Base-by-base conservation (phyloP, 2,329 filamentous ascomycete genomes). In the Cytospora mali region DNA sequence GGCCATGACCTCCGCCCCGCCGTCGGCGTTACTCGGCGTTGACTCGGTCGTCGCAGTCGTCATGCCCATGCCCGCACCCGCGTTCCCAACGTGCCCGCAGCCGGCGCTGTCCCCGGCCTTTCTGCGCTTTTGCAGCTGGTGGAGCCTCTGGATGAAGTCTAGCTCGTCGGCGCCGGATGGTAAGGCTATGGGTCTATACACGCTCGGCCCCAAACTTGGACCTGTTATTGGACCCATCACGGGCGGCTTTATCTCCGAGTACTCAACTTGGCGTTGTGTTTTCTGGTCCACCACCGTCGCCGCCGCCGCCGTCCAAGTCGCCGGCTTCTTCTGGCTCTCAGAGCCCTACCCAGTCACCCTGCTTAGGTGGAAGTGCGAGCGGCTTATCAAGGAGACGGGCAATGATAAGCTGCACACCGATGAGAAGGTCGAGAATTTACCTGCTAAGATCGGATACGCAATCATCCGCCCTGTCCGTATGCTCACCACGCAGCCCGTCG, bases 211-310 rank as follows among this genome's bases (percentile, higher is more conserved):
- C 0, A 76, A 90, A 0, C 80, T 90, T 0, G 88, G 87, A 0
- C 87, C 88, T 1, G 85, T 87, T 1, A 75, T 89, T 4, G 88
- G 88, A 0, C 88, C 88, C 1, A 84, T 90, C 55, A 84, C 83
- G 0, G 88, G 87, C 29, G 87, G 85, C 0, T 90, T 87, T 73
- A 86, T 90, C 50, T 79, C 86, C 1, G 74, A 89, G 69, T 78
- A 83, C 71, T 85, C 82, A 9, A 86, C 82, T 0, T 92, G 89
- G 90, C 82, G 88, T 42, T 92, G 89, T 89, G 83, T 85, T 6
- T 92, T 92, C 75, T 90, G 84, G 74, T 79, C 85, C 0, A 89
- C 86, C 1, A 84, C 85, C 1, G 88, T 91, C 62, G 74, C 75
- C 9, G 85, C 86, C 62, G 87, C 79, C 1, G 65, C 84, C 13